phyloP scores from a whole-genome alignment of 192 early-diverging fungal genomes.

The Backusella tuberculispora region DNA sequence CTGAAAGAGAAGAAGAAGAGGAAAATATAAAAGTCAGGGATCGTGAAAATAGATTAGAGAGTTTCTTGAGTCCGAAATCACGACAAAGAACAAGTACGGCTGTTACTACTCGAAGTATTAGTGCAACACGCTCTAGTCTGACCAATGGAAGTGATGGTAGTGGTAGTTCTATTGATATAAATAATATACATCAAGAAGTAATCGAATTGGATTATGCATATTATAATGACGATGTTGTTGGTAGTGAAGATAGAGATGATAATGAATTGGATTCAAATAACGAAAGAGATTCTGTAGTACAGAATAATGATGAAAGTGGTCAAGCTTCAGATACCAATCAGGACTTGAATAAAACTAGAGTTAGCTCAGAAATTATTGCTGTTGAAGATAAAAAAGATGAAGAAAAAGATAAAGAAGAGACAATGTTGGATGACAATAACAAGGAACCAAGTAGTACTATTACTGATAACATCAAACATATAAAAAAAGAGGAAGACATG shows the following conservation, averaged over 20 bases:
- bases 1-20: constrained; percentile 2
- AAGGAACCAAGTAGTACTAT: too few relatives aligned
- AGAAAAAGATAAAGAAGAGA: not conserved
- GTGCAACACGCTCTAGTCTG: not conserved
- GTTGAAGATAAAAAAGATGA: not conserved
- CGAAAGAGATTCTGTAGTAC: not conserved
- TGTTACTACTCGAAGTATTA: not conserved
- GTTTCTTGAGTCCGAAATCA: not conserved
- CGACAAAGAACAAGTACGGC: not conserved
- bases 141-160: not conserved
- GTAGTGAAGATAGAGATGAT: not conserved
- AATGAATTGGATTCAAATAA: not conserved
- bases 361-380: not conserved
- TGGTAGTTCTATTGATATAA: not conserved
- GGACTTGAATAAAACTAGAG: not conserved
- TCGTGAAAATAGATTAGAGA: constrained; percentile 1
- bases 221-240: too few relatives aligned
- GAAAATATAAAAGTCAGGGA: not conserved
- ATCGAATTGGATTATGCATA: not conserved
- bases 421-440: too few relatives aligned
- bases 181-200: not conserved
- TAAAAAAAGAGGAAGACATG: too few relatives aligned
- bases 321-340: not conserved
- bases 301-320: not conserved
- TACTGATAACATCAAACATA: too few relatives aligned